Conservation (phyloP, 2,329 filamentous ascomycete genomes). For the Trichoderma breve region DNA sequence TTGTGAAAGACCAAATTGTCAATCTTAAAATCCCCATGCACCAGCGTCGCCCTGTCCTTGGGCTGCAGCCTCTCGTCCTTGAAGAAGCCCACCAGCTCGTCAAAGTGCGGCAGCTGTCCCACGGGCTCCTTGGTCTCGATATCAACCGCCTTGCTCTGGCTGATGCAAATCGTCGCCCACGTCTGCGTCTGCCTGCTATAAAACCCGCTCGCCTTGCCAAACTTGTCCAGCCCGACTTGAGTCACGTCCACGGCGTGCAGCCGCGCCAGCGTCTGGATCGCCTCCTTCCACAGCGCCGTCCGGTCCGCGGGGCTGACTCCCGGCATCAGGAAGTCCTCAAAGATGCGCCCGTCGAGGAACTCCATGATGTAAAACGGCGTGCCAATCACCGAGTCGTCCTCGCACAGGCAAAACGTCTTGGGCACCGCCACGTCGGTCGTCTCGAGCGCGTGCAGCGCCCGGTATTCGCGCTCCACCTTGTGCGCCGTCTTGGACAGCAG, state of each 20-base stretch:
- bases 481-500: constrained; percentile 92
- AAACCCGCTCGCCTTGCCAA: constrained; percentile 73
- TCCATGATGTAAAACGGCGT: constrained; percentile 98
- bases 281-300: constrained; percentile 79
- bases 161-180: constrained; percentile 72
- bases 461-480: constrained; percentile 93
- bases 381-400: constrained; percentile 75
- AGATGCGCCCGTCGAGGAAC: constrained; percentile 89
- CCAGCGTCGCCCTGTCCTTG: constrained; percentile 70
- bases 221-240: constrained; percentile 66
- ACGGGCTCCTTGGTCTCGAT: constrained; percentile 74
- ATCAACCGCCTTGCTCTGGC: constrained; percentile 74
- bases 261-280: constrained; percentile 76
- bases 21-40: constrained; percentile 97
- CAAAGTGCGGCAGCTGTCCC: constrained; percentile 79
- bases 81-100: constrained; percentile 79
- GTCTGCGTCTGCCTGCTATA: constrained; percentile 84
- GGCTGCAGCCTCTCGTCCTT: constrained; percentile 67
- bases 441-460: constrained; percentile 80
- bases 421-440: constrained; percentile 82
- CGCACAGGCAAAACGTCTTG: constrained; percentile 78
- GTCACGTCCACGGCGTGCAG: constrained; percentile 73
- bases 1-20: constrained; percentile 88
- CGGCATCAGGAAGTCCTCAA: constrained; percentile 83
- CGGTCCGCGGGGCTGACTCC: constrained; percentile 67